These are phyloP conservation scores for Calonectria pseudoreteaudii DNA, from an alignment of 2,329 filamentous ascomycete genomes.

Conservation along the genomic window DNA sequence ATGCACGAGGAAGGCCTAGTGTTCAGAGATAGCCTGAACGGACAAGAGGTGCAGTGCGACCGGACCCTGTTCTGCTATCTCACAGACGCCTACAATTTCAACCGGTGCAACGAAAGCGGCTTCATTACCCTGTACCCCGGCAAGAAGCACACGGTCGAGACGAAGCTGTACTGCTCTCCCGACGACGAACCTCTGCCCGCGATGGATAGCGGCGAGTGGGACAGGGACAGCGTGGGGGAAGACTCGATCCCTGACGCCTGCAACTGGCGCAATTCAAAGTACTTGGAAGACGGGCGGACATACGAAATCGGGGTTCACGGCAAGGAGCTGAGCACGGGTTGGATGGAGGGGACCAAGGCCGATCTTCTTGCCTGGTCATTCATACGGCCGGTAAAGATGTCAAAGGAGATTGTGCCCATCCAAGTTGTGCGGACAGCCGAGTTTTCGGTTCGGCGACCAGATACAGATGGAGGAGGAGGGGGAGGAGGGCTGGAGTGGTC, in stretches of 20 bases:
- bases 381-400: neutral
- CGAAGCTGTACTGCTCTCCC: neutral
- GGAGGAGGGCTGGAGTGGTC: neutral
- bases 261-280: neutral
- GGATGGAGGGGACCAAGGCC: neutral
- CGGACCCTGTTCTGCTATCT: neutral
- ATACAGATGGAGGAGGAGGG: too few relatives aligned
- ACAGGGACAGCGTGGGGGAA: neutral
- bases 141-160: neutral
- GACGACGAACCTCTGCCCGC: neutral
- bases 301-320: neutral
- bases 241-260: neutral
- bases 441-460: neutral
- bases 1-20: neutral
- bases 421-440: neutral
- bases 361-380: conserved; percentile 1
- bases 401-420: neutral
- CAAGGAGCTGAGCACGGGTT: neutral
- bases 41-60: neutral
- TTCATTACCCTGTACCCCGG: neutral
- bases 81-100: conserved; percentile 2
- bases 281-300: neutral
- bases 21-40: neutral
- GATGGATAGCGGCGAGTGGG: neutral
- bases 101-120: neutral